Evolutionary conservation across 1,284 basidiomycete genomes (phyloP), one percentile per base, ranked within the genome.

Genomic region (Fomitopsis palustris): DNA sequence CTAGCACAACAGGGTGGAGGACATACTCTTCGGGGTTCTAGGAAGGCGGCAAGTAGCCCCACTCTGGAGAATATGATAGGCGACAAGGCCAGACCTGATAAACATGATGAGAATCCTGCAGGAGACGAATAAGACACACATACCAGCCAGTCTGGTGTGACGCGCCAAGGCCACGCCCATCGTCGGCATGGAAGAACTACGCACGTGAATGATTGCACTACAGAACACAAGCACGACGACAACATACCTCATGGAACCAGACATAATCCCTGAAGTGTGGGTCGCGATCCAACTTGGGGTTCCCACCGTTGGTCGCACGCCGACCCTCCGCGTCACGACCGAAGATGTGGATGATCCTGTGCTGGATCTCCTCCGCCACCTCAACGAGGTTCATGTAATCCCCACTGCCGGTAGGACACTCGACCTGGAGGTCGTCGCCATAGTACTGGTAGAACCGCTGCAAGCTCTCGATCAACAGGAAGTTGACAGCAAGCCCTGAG

Each of bases 371-470:
- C 70, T 98, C 96, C 0, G 96, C 95, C 12, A 96, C 93, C 57
- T 87, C 85, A 12, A 90, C 93, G 12, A 98, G 84, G 70, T 95
- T 93, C 93, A 98, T 96, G 75, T 90, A 93, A 69, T 97, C 95
- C 21, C 96, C 96, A 62, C 90, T 93, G 29, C 95, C 95, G 0
- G 93, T 95, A 2, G 96, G 96, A 69, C 96, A 98, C 75, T 99
- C 96, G 45, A 97, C 87, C 75, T 91, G 88, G 54, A 96, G 76
- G 29, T 89, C 87, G 60, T 94, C 88, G 8, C 95, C 95, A 68
- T 96, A 96, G 75, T 95, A 97, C 73, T 98, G 95, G 76, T 98
- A 92, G 83, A 98, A 98, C 31, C 96, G 83, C 76, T 98, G 96
- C 58, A 98, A 80, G 69, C 88, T 93, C 77, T 98, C 95, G 64